Evolutionary conservation across 768 basidiomycete species (phyloP).

Genomic region (Clathrus columnatus): DNA sequence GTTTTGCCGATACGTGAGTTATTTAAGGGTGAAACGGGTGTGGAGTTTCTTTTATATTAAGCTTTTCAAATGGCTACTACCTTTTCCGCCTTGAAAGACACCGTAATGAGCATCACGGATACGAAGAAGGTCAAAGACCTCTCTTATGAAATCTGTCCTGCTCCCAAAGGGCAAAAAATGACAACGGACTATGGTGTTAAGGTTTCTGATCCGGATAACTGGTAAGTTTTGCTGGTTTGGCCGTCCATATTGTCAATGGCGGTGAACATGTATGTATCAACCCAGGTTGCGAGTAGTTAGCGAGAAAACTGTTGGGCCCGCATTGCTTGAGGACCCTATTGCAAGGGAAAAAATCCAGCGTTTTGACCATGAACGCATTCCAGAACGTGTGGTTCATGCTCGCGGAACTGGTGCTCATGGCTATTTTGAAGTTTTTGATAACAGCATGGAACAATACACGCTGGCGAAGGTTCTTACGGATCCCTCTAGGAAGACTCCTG

Average conservation of each 20-base stretch:
- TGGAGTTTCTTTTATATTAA: not conserved
- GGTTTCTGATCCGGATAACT: constrained; percentile 56
- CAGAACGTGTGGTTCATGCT: constrained; percentile 72
- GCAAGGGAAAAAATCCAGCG: constrained; percentile 66
- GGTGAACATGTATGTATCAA: not conserved
- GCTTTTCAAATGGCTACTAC: not conserved
- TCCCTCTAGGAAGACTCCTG: constrained; percentile 59
- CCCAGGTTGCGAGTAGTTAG: constrained; percentile 48
- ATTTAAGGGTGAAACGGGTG: not conserved
- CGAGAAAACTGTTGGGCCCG: constrained; percentile 49
- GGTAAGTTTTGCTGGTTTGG: constrained; percentile 29
- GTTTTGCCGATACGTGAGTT: not conserved
- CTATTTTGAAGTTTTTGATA: constrained; percentile 66
- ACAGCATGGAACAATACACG: constrained; percentile 62
- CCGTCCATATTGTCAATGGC: not conserved
- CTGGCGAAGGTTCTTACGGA: constrained; percentile 66
- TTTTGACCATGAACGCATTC: constrained; percentile 86
- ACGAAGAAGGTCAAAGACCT: constrained; percentile 8
- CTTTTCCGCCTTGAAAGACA: not conserved
- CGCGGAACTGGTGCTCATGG: constrained; percentile 78
- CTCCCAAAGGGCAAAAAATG: not conserved
- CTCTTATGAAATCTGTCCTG: not conserved
- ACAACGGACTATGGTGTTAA: constrained; percentile 59
- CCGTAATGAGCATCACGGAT: not conserved
- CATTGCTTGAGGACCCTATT: constrained; percentile 71